Evolutionary conservation across 805 yeast genomes (phyloP).

Genomic region (Hanseniaspora hatyaiensis): DNA sequence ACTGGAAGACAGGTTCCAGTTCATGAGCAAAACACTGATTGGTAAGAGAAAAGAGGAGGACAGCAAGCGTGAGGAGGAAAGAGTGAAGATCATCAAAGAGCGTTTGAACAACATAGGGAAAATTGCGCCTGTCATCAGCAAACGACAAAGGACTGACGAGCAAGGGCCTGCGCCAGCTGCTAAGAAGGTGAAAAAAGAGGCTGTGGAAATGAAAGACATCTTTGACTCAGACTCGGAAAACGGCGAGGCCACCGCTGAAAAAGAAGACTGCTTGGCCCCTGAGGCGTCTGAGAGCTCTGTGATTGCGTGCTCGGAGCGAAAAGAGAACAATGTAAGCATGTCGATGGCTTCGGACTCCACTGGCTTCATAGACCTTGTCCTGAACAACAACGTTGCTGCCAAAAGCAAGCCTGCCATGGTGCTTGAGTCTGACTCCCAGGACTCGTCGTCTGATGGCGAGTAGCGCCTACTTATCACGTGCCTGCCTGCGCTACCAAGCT

Average conservation of each 20-base stretch:
- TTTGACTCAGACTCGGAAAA: slow-evolving; percentile 9
- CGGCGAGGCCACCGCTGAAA: neutral
- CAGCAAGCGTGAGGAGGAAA: slow-evolving; percentile 11
- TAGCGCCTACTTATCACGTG: too few relatives aligned
- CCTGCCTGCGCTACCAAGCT: too few relatives aligned
- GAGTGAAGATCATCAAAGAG: slow-evolving; percentile 12
- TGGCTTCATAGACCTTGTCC: slow-evolving; percentile 11
- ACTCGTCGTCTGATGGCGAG: slow-evolving; percentile 1
- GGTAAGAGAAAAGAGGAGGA: slow-evolving; percentile 13
- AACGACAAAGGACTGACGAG: neutral
- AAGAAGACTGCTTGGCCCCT: too few relatives aligned
- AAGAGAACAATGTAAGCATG: neutral
- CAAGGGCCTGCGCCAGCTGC: too few relatives aligned
- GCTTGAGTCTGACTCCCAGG: slow-evolving; percentile 14
- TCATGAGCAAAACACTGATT: slow-evolving; percentile 2
- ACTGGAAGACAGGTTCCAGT: slow-evolving; percentile 10
- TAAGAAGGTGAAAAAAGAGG: neutral
- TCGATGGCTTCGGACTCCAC: slow-evolving; percentile 9
- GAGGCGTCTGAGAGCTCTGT: neutral
- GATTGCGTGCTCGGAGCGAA: neutral
- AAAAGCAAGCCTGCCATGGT: slow-evolving; percentile 2
- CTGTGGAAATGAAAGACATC: slow-evolving; percentile 5
- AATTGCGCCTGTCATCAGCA: neutral
- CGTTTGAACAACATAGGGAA: neutral
- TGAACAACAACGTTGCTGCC: neutral